Base-by-base conservation (phyloP, 1,284 basidiomycete species). In the Trametes polyzona region DNA sequence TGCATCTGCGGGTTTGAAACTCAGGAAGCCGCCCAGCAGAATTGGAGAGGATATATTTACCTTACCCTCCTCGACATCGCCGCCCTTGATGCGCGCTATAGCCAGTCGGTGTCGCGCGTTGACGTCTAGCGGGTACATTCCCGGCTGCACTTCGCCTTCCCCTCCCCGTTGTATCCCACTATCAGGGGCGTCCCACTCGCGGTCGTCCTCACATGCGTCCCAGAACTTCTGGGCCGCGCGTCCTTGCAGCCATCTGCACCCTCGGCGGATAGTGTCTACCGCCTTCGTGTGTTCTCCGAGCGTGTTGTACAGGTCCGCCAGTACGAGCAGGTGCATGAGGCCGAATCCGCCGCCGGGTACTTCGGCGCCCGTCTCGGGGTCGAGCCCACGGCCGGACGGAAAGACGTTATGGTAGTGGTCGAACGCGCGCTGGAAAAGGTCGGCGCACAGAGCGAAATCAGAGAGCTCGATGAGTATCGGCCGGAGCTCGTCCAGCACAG, bases 241-340 rank as follows among this genome's bases (percentile, higher is more conserved):
- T 0, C 93, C 93, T 70, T 96, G 93, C 11, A 98, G 73, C 96
- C 96, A 98, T 43, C 96, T 76, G 47, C 86, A 88, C 0, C 95
- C 95, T 50, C 80, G 78, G 36, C 90, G 80, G 53, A 97, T 87
- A 0, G 86, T 83, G 12, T 83, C 76, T 11, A 95, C 77, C 0
- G 91, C 90, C 27, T 82, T 79, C 36, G 87, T 84, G 62, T 92
- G 81, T 59, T 90, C 83, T 0, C 83, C 84, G 16, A 88, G 74
- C 0, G 84, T 81, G 59, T 94, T 88, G 63, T 93, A 85, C 36
- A 96, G 78, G 68, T 98, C 95, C 3, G 91, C 88, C 1, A 98
- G 82, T 1, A 90, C 86, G 26, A 95, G 86, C 4, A 91, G 64
- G 59, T 90, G 84, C 70, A 90, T 83, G 50, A 82, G 73, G 14